Percentiles rank a stretch among this genome's conserved stretches.
These are phyloP conservation scores for Staphylotrichum longicolle DNA, from an alignment of 495 filamentous ascomycete species.

Conservation along the genomic window DNA sequence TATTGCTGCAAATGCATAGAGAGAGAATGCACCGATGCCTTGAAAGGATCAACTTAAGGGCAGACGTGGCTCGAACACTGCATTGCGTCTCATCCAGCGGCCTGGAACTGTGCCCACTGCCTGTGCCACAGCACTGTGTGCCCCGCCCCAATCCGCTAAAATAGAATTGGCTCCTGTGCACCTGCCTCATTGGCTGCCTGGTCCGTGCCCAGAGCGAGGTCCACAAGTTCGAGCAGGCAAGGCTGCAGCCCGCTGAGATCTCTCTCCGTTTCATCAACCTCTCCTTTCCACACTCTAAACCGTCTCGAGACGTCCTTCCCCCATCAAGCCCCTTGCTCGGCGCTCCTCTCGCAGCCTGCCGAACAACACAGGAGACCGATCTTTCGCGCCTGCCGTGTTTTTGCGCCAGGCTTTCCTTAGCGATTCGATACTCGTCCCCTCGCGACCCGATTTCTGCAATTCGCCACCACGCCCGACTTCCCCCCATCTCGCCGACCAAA, in stretches of 20 bases:
- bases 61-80: no score
- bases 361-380: constrained; percentile 9
- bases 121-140: neutral
- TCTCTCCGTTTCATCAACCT: constrained; percentile 34
- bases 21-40: no score
- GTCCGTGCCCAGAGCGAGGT: neutral
- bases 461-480: constrained; percentile 7
- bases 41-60: no score
- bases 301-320: constrained; percentile 31
- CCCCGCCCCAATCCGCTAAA: neutral
- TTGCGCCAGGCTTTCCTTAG: constrained; percentile 14
- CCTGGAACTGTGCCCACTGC: neutral
- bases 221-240: constrained; percentile 11
- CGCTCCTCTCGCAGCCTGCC: constrained; percentile 7
- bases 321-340: constrained; percentile 18
- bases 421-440: neutral
- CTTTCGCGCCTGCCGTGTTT: constrained; percentile 12
- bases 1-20: no score
- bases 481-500: neutral
- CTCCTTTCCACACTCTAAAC: constrained; percentile 30
- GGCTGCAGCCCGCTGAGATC: constrained; percentile 27
- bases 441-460: constrained; percentile 3
- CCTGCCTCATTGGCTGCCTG: neutral
- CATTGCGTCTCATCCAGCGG: no score
- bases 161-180: neutral